Conservation (phyloP, 768 basidiomycete species). For the Auriscalpium vulgare region DNA sequence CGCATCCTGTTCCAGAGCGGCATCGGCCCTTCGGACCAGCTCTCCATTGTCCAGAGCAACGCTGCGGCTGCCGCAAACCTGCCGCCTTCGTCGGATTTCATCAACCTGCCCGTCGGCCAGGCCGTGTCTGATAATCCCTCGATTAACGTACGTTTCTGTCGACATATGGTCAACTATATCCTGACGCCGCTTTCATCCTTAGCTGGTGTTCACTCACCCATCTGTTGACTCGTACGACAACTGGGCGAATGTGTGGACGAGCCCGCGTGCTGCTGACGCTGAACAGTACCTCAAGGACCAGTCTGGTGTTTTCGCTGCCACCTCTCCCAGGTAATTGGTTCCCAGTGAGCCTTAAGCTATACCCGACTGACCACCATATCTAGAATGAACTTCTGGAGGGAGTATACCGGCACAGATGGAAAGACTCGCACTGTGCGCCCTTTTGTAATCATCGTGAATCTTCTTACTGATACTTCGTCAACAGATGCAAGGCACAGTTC, state of each 20-base stretch:
- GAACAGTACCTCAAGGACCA: conserved; percentile 43
- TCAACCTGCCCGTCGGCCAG: conserved; percentile 51
- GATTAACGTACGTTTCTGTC: conserved; percentile 39
- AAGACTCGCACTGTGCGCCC: conserved; percentile 40
- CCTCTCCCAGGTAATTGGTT: conserved; percentile 42
- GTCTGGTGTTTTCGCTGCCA: conserved; percentile 48
- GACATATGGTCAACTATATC: not conserved
- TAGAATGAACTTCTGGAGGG: conserved; percentile 58
- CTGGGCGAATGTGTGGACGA: conserved; percentile 50
- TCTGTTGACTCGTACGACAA: conserved; percentile 58
- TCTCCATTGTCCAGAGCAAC: conserved; percentile 39
- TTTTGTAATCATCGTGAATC: not conserved
- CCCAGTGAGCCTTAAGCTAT: not conserved
- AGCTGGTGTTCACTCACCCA: conserved; percentile 60
- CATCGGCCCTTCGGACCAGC: conserved; percentile 54
- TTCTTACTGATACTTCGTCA: not conserved
- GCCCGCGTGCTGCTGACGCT: conserved; percentile 48
- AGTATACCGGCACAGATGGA: conserved; percentile 37
- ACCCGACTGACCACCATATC: not conserved
- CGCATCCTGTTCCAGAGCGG: conserved; percentile 54
- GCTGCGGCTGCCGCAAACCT: conserved; percentile 37
- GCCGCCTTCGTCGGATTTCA: conserved; percentile 42
- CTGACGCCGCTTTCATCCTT: not conserved
- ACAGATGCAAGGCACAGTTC: conserved; percentile 55
- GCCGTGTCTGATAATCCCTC: conserved; percentile 57